Conservation (phyloP, 345 rosid species). For the Zanthoxylum bungeanum region DNA sequence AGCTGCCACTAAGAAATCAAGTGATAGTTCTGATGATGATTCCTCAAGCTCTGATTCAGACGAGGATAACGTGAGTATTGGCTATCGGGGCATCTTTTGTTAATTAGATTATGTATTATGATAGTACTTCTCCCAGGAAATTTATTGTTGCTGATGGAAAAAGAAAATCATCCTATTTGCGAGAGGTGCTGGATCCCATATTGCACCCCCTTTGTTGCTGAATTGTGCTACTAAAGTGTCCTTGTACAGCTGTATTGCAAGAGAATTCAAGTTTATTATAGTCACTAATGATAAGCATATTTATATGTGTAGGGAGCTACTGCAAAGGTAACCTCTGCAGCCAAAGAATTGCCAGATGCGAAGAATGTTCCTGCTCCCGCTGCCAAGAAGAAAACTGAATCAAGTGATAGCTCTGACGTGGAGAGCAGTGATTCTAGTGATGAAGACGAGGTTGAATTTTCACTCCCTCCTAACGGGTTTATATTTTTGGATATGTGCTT, state of each 20-base stretch:
- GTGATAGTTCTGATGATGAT: constrained; percentile 23
- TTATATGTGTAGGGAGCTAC: neutral
- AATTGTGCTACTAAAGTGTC: neutral
- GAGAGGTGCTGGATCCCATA: too few species aligned
- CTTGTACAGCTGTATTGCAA: neutral
- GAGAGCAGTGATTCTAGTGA: constrained; percentile 17
- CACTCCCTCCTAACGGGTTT: too few species aligned
- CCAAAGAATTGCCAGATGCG: constrained; percentile 15
- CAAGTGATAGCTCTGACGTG: constrained; percentile 39
- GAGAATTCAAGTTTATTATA: neutral
- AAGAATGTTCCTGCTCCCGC: constrained; percentile 7
- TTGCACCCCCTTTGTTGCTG: neutral
- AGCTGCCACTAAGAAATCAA: constrained; percentile 12
- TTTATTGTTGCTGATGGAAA: neutral
- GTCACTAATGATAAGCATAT: neutral
- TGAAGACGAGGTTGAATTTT: constrained; percentile 7
- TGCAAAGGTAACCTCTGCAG: neutral
- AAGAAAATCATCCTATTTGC: neutral
- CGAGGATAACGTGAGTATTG: constrained; percentile 12
- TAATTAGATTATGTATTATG: neutral
- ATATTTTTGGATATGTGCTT: neutral
- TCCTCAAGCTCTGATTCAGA: constrained; percentile 14
- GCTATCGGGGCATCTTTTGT: neutral
- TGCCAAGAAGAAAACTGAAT: constrained; percentile 21
- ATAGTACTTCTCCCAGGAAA: neutral